Conservation (phyloP, 2,329 filamentous ascomycete genomes). For the Pseudodiploospora longispora region DNA sequence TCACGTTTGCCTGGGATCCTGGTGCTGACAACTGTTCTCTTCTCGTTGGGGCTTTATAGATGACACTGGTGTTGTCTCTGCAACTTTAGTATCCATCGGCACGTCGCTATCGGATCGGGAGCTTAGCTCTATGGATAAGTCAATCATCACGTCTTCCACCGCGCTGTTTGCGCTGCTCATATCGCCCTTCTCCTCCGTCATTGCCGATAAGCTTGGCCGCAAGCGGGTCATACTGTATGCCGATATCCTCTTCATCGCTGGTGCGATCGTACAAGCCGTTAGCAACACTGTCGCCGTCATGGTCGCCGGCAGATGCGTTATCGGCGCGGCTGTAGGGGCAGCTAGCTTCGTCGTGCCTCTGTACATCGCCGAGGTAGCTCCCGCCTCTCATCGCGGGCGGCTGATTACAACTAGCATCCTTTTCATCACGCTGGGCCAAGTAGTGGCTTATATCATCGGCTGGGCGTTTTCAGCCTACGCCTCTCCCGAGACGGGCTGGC, state of each 20-base stretch:
- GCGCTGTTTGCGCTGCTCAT: conserved; percentile 57
- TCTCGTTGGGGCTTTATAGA: conserved; percentile 29
- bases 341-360: conserved; percentile 78
- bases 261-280: conserved; percentile 57
- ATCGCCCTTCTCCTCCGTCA: conserved; percentile 55
- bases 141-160: conserved; percentile 62
- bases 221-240: conserved; percentile 56
- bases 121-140: conserved; percentile 58
- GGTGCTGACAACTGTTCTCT: conserved; percentile 3
- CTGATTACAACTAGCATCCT: conserved; percentile 76
- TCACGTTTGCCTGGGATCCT: background rate
- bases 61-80: conserved; percentile 61
- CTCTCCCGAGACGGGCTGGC: conserved; percentile 56
- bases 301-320: conserved; percentile 59
- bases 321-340: conserved; percentile 65
- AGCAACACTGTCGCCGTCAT: conserved; percentile 52
- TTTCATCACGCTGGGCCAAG: conserved; percentile 81
- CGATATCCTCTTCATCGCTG: conserved; percentile 59
- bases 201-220: conserved; percentile 55
- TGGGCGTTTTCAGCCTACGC: conserved; percentile 60
- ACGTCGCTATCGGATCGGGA: conserved; percentile 47
- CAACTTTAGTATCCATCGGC: conserved; percentile 57
- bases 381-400: conserved; percentile 65
- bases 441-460: conserved; percentile 78
- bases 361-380: conserved; percentile 82